Evolutionary conservation across 768 basidiomycete species (phyloP).

Genomic region (Leccinum rimulosum): DNA sequence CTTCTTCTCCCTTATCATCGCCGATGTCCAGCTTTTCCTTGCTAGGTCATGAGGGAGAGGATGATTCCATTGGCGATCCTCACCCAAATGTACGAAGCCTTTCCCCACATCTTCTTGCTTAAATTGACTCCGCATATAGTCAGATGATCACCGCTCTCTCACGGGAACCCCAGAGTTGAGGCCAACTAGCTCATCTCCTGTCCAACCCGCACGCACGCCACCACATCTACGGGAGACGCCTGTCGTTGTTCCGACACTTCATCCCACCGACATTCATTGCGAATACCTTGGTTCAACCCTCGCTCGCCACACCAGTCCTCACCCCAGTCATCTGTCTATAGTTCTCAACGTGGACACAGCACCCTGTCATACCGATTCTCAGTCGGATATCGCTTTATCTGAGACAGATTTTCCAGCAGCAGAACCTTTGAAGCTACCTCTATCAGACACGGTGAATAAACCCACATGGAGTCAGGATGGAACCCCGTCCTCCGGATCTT

Average conservation of each 20-base stretch:
- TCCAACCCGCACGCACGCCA: conserved; percentile 5
- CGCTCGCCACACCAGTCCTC: background rate
- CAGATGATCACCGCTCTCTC: conserved; percentile 5
- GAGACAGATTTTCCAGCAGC: conserved; percentile 18
- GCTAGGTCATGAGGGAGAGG: conserved; percentile 25
- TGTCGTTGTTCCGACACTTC: background rate
- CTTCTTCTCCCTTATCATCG: conserved; percentile 46
- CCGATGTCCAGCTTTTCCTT: conserved; percentile 40
- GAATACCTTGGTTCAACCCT: background rate
- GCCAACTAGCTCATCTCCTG: conserved; percentile 8
- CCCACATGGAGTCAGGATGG: background rate
- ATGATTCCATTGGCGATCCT: conserved; percentile 11
- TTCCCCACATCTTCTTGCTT: conserved; percentile 2
- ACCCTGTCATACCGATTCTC: background rate
- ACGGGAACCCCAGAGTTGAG: conserved; percentile 13
- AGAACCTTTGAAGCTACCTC: conserved; percentile 19
- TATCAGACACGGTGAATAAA: conserved; percentile 25
- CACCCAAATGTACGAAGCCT: conserved; percentile 29
- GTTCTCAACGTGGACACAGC: background rate
- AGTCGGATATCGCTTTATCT: conserved; percentile 14
- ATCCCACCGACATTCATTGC: background rate
- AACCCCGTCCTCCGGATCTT: background rate
- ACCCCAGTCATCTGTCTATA: background rate
- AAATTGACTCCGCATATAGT: conserved; percentile 13
- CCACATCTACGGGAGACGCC: background rate